Evolutionary conservation across 495 filamentous ascomycete genomes (phyloP), one percentile per base, ranked within the genome.

Genomic region (Neurospora intermedia): DNA sequence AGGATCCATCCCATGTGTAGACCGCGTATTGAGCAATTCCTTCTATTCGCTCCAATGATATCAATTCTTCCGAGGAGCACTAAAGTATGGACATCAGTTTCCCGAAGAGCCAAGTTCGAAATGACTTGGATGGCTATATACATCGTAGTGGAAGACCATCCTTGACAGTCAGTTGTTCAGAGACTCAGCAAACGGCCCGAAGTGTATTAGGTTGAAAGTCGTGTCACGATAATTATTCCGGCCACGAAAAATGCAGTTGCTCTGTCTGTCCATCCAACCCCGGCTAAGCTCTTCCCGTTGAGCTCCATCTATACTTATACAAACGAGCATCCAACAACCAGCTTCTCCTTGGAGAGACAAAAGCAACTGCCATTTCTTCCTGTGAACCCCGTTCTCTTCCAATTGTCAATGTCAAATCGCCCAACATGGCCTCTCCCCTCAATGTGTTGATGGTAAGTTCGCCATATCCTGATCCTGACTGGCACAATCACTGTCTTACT

Each of bases 361-460:
- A 16, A 31, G 1, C 3, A 2, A 16, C 54, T 16, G 23, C 54
- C 54, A 62, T 62, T 16, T 6, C 54, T 16, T 31, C 54, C 31
- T 23, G 2, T 6, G 23, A 62, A 6, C 48, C 48, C 48, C 27
- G 5, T 59, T 20, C 3, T 18, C 13, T 35, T 59, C 54, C 23
- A 62, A 62, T 35, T 18, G 27, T 16, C 54, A 7, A 20, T 27
- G 27, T 35, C 54, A 35, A 66, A 2, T 35, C 16, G 54, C 54
- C 54, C 54, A 66, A 35, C 54, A 66, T 66, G 54, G 54, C 54
- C 13, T 66, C 54, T 66, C 54, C 54, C 78, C 88, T 94, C 54
- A 92, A 91, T 81, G 93, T 97, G 73, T 87, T 95, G 81, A 97
- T 97, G 94, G 92, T 92, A 81, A 76, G 84, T 76, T 71, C 43